Conservation (phyloP, 208 protist species). For the Trypanosomatidae sp. region DNA sequence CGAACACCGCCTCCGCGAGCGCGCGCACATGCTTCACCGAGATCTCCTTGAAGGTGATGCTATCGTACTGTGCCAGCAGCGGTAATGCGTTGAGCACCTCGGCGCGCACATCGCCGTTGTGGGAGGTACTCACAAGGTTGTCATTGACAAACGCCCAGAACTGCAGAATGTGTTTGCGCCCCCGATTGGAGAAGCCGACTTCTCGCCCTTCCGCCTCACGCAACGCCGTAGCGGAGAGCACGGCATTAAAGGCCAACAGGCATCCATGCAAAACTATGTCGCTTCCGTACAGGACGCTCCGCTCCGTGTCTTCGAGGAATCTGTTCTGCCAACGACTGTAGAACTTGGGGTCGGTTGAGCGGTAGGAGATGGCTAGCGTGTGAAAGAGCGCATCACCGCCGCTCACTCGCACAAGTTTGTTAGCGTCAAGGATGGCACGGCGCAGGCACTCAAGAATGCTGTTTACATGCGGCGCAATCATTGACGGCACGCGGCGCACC, state of each 20-base stretch:
- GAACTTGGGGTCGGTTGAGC: conserved; percentile 45
- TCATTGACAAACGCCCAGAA: conserved; percentile 65
- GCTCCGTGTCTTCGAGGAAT: conserved; percentile 55
- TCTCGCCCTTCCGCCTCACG: conserved; percentile 32
- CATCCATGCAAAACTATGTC: conserved; percentile 55
- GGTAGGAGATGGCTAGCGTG: conserved; percentile 63
- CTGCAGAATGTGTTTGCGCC: conserved; percentile 37
- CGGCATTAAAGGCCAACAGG: conserved; percentile 67
- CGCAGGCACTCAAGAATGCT: conserved; percentile 67
- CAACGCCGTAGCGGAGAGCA: conserved; percentile 58
- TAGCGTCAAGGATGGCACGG: conserved; percentile 43
- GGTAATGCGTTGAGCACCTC: conserved; percentile 66
- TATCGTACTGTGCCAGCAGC: conserved; percentile 78
- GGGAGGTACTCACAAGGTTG: conserved; percentile 29
- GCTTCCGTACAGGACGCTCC: conserved; percentile 36
- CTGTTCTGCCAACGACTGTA: conserved; percentile 65
- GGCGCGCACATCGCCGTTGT: conserved; percentile 34
- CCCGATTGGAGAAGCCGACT: conserved; percentile 44
- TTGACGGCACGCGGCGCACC: conserved; percentile 61
- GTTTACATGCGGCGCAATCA: conserved; percentile 48
- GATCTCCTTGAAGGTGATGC: conserved; percentile 51
- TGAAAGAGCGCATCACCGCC: conserved; percentile 52
- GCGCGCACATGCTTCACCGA: conserved; percentile 46
- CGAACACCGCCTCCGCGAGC: conserved; percentile 50
- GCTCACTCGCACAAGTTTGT: conserved; percentile 38